Evolutionary conservation across 2,329 filamentous ascomycete genomes (phyloP), one percentile per base, ranked within the genome.

Genomic region (Trichoderma asperellum): DNA sequence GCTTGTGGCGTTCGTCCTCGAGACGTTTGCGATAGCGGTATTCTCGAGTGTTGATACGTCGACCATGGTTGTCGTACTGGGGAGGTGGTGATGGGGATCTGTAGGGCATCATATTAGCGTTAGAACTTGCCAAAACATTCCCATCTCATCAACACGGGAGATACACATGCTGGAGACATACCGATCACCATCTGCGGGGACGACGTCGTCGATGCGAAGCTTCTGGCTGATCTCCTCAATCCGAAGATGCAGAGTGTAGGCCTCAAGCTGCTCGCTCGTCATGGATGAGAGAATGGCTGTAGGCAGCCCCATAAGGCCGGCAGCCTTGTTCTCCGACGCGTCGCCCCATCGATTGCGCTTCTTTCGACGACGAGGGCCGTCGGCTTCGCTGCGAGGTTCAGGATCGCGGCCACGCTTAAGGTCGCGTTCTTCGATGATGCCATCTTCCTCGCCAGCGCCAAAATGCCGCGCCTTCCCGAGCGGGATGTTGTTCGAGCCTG

Each of bases 151-250:
- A 49, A 35, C 4, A 21, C 14, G 34, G 49, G 29, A 14, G 12
- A 11, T 10, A 34, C 16, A 37, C 1, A 32, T 1, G 21, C 6
- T 16, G 18, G 29, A n/a, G 43, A 84, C 91, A 75, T 86, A 97
- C 95, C 96, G 90, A 79, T 98, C 95, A 75, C 94, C 94, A 83
- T 98, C 96, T 75, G 93, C 93, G 70, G 96, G 96, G 72, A 99
- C 96, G 67, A 99, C 96, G 86, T 99, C 96, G 83, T 98, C 96
- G 81, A 99, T 99, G 78, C 95, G 92, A 75, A 99, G 89, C 87
- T 99, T 99, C 84, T 99, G 95, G 79, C 94, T 98, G 77, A 99
- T 99, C 82, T 99, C 96, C 81, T 99, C 95, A 78, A 99, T 98
- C 77, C 96, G 93, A 77, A 99, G 84, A 83, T 99, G 95, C 74